phyloP scores from a whole-genome alignment of 306 rosid genomes.

The Hippophae rhamnoides region DNA sequence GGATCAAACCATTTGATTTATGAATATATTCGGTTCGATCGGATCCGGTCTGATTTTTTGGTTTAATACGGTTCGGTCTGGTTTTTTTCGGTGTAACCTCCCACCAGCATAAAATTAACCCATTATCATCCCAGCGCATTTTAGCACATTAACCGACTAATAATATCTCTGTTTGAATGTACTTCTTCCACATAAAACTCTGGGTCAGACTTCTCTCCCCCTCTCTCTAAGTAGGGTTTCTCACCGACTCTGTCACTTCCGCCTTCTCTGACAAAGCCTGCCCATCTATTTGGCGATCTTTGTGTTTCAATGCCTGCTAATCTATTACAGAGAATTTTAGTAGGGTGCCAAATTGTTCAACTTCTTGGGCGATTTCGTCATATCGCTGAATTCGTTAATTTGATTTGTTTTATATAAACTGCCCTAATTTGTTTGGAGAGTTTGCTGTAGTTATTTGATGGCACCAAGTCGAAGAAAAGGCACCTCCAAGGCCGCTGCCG shows the following conservation, averaged over 20 bases:
- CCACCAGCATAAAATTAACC: no score
- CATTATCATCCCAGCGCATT: no score
- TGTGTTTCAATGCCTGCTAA: slow-evolving; percentile 58
- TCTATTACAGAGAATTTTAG: slow-evolving; percentile 20
- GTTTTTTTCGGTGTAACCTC: no score
- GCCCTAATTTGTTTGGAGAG: slow-evolving; percentile 24
- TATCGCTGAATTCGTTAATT: slow-evolving; percentile 13
- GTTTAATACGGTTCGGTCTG: no score
- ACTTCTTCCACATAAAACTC: slow-evolving; percentile 46
- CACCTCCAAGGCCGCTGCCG: slow-evolving; percentile 60
- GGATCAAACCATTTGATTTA: no score
- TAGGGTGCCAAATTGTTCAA: slow-evolving; percentile 30
- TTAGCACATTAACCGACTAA: no score
- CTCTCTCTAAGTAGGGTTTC: slow-evolving; percentile 45
- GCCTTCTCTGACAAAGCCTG: slow-evolving; percentile 1
- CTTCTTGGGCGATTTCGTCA: slow-evolving; percentile 35
- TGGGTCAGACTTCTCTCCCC: slow-evolving; percentile 18
- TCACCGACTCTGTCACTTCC: not conserved
- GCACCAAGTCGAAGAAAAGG: slow-evolving; percentile 83
- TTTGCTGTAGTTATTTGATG: slow-evolving; percentile 33
- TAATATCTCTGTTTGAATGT: slow-evolving; percentile 33
- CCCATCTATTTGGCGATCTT: slow-evolving; percentile 14
- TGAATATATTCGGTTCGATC: no score
- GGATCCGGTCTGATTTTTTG: no score
- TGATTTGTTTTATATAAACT: slow-evolving; percentile 30